phyloP scores from a whole-genome alignment of 805 yeast species.

The Metschnikowia vanudenii region DNA sequence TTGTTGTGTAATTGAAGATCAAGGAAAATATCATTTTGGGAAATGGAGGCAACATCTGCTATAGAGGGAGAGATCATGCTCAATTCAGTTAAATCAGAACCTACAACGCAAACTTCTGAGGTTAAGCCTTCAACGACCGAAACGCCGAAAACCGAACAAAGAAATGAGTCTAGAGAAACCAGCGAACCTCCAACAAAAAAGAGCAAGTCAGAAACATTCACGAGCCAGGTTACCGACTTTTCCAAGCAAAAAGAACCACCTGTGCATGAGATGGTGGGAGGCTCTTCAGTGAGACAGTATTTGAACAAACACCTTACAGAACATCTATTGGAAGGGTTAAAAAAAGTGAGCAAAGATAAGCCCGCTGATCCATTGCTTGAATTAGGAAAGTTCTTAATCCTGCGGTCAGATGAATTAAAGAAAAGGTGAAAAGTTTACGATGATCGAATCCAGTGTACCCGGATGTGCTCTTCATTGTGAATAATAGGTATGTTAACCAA shows the following conservation, averaged over 20 bases:
- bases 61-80: constrained; percentile 6
- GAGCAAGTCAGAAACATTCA: constrained; percentile 1
- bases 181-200: constrained; percentile 9
- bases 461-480: too few relatives aligned
- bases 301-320: constrained; percentile 63
- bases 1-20: not conserved
- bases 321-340: constrained; percentile 62
- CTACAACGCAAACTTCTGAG: not conserved
- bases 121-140: not conserved
- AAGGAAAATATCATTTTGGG: not conserved
- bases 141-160: not conserved
- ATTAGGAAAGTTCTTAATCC: constrained; percentile 56
- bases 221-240: not conserved
- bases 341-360: constrained; percentile 47
- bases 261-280: constrained; percentile 58
- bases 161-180: constrained; percentile 2
- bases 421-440: not conserved
- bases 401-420: constrained; percentile 9
- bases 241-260: constrained; percentile 23
- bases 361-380: constrained; percentile 55
- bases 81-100: constrained; percentile 8
- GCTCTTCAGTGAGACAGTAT: constrained; percentile 70
- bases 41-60: constrained; percentile 5
- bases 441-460: too few relatives aligned
- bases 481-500: too few relatives aligned